Base-by-base conservation (phyloP, 257 asterid species). In the Solanum neorickii region DNA sequence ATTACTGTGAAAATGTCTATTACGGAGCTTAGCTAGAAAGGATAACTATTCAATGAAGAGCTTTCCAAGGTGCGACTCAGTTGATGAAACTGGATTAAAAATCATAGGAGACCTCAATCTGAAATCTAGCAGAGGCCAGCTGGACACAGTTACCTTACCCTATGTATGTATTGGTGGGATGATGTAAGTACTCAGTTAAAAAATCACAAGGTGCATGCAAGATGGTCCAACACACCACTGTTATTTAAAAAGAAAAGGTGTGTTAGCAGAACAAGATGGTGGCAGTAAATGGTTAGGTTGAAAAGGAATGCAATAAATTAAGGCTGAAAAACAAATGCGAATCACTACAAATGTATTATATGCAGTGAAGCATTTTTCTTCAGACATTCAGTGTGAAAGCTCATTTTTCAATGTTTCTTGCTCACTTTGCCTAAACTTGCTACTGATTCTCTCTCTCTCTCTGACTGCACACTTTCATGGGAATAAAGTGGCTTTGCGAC, bases 401-500 rank as follows among this genome's bases (percentile, higher is more conserved):
- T 82, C 66, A 10, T 46, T 49, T 80, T 39, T 49, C 85, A 49
- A 16, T 31, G 85, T 31, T 82, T 82, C 44, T 82, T 31, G 46
- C 85, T 82, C 46, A 37, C 85, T 82, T 82, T 11, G 20, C 69
- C 70, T 82, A 52, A 82, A 31, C 21, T 49, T 29, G 68, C 46
- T 49, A 62, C 85, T 82, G 46, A 82, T 82, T 29, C 15, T 39
- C 47, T 86, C 46, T 72, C 89, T 88, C 83, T 49, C 29, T 89
- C 16, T 68, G 46, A 27, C 70, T 82, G 85, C 12, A 25, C 70
- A 7, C 15, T 25, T 52, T 29, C 21, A 7, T 25, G 39, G 89
- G 89, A 87, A n/a, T 86, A n/a, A 85, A 95, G 98, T 90, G 98
- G 98, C 87, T 94, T 91, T 89, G 91, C 90, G 75, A 90, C 90